Base-by-base conservation (phyloP, 257 asterid species). In the Capsicum rhomboideum region DNA sequence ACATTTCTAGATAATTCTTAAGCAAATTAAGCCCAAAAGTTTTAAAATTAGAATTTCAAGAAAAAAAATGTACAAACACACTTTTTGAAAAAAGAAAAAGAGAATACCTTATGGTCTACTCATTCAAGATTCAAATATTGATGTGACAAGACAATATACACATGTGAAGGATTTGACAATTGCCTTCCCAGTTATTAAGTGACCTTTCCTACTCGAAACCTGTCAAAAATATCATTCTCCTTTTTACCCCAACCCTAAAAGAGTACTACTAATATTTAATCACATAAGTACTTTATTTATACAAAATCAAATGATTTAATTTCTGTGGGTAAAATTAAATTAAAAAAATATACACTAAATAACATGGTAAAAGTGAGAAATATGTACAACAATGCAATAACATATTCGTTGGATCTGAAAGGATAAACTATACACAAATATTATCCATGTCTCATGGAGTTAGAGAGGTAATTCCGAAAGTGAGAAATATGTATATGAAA, bases 141-240 rank as follows among this genome's bases (percentile, higher is more conserved):
- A 91, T 90, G 85, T 87, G 93, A 93, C 95, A 85, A 90, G 49
- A 85, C 92, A 80, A 83, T 82, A 86, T 82, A 86, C 87, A 91
- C 92, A 91, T 90, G 92, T 91, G 91, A 89, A 82, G 83, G 89
- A 82, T 85, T 23, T 84, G 91, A 87, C 87, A 75, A 75, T 75
- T 46, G 80, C 80, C 80, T 75, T 75, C 14, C 80, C 7, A 75
- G 17, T 49, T 23, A 75, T 75, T 49, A 75, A 75, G 80, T 89
- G 92, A 88, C 90, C 86, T 82, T 85, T 84, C 92, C 90, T 87
- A 49, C 61, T 75, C 37, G 6, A 2, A 42, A n/a, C 56, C 79
- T 88, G 89, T 88, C 89, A 84, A 46, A 40, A 46, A 75, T 75
- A 75, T 49, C 56, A 75, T 75, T 50, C 34, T 11, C 56, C 18